These are phyloP conservation scores for Fusarium hostae DNA, from an alignment of 2,329 filamentous ascomycete species.

Conservation along the genomic window DNA sequence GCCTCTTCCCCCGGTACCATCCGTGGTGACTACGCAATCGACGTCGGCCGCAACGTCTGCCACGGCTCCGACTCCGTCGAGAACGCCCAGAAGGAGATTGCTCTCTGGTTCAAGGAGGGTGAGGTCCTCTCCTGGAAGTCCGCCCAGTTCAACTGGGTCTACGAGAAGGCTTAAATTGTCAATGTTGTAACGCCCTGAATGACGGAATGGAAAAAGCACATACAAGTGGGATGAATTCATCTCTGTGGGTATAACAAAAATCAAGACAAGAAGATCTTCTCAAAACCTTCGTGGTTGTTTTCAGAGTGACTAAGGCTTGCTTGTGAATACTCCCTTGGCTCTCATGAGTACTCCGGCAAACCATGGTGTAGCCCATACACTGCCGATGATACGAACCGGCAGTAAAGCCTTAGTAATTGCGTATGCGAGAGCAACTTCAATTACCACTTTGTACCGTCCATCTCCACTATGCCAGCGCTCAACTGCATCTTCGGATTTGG, in stretches of 20 bases:
- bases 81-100: conserved; percentile 99
- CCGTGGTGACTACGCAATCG: conserved; percentile 90
- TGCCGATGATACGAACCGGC: conserved; percentile 78
- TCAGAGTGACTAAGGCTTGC: conserved; percentile 40
- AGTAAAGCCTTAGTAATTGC: conserved; percentile 88
- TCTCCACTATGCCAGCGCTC: conserved; percentile 54
- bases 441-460: conserved; percentile 65
- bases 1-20: conserved; percentile 96
- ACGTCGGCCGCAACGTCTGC: conserved; percentile 94
- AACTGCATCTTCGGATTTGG: conserved; percentile 46
- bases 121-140: conserved; percentile 89
- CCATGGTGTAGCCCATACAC: conserved; percentile 92
- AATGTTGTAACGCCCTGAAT: conserved; percentile 35
- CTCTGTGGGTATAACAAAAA: conserved; percentile 38
- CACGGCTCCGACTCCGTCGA: conserved; percentile 99
- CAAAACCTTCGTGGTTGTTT: conserved; percentile 9
- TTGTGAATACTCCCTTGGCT: conserved; percentile 46
- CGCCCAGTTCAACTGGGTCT: conserved; percentile 91
- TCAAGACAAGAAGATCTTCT: conserved; percentile 42
- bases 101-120: conserved; percentile 93
- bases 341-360: conserved; percentile 77
- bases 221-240: conserved; percentile 40
- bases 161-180: conserved; percentile 79
- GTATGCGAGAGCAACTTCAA: conserved; percentile 87
- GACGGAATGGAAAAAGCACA: conserved; percentile 40